Evolutionary conservation across 257 asterid genomes (phyloP), one percentile per base, ranked within the genome.

Genomic region (Nicotiana benthamiana): DNA sequence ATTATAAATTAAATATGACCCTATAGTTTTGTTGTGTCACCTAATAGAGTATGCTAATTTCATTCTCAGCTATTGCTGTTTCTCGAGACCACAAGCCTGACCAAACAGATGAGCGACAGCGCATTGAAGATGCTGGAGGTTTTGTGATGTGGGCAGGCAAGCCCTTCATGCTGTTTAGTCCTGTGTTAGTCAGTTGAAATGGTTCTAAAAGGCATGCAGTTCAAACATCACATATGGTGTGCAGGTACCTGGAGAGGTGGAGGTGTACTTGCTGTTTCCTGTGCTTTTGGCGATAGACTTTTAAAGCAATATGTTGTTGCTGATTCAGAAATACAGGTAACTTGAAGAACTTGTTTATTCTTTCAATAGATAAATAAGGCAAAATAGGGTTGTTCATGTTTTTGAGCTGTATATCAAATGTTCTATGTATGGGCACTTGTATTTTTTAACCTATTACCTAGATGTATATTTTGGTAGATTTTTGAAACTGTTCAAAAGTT

Each of bases 91-190:
- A 95, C 91, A 95, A 93, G 80, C 98, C 99, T 1, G 99, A 95
- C 90, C 97, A 93, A 88, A 87, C 93, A 32, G 99, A 95, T 76
- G 98, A 95, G 83, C 90, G 99, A 43, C 97, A 88, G 66, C 90
- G 99, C 27, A 95, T 95, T 84, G 99, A 95, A 88, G 92, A 95
- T 80, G 99, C 99, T 79, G 99, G 99, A 60, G 99, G 99, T n/a
- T 95, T 93, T 79, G 99, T 95, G 57, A 95, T 95, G 99, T 95
- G 99, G 99, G 99, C 99, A 82, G 99, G 99, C 92, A 89, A 30
- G 65, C 30, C 24, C 9, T 5, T 59, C 34, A 64, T 67, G 17
- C 20, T 13, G 28, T 20, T 24, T 32, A 26, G 78, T 74, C 17
- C 9, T 1, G 26, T 48, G 24, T 40, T 20, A 68, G 24, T 72